Conservation (phyloP, 306 rosid species). For the Medicago arabica region DNA sequence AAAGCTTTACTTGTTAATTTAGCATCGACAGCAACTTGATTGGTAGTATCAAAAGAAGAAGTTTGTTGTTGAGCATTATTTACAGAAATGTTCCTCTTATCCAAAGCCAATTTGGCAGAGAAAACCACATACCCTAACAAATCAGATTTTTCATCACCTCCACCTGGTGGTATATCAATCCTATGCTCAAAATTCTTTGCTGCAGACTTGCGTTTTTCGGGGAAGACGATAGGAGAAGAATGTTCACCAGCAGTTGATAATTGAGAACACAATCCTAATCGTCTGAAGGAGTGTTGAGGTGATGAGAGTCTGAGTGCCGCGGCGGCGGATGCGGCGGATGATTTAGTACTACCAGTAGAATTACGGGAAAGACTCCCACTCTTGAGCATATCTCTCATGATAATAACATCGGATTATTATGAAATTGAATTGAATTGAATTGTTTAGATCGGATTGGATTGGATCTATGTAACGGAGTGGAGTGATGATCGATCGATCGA, state of each 20-base stretch:
- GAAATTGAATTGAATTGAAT: too few relatives aligned
- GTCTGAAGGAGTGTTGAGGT: constrained; percentile 82
- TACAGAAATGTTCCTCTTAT: constrained; percentile 59
- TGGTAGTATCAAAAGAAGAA: constrained; percentile 51
- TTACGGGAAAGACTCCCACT: constrained; percentile 73
- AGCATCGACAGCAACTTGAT: constrained; percentile 70
- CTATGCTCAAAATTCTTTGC: constrained; percentile 77
- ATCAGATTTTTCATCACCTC: constrained; percentile 86
- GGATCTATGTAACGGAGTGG: too few relatives aligned
- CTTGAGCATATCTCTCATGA: constrained; percentile 68
- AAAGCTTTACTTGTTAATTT: constrained; percentile 90
- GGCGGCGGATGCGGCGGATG: constrained; percentile 47
- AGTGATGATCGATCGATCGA: too few relatives aligned
- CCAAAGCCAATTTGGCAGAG: constrained; percentile 82
- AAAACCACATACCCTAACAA: constrained; percentile 81
- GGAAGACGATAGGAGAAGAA: constrained; percentile 88
- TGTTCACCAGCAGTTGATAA: constrained; percentile 84
- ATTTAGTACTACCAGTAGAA: constrained; percentile 58
- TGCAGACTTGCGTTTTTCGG: constrained; percentile 73
- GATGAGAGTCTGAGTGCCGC: constrained; percentile 64
- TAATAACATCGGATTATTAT: not conserved
- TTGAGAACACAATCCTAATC: constrained; percentile 91
- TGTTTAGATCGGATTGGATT: too few relatives aligned
- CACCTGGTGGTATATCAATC: constrained; percentile 75
- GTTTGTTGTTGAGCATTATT: constrained; percentile 53